phyloP scores from a whole-genome alignment of 2,329 filamentous ascomycete genomes.

The Alternaria brassicae region DNA sequence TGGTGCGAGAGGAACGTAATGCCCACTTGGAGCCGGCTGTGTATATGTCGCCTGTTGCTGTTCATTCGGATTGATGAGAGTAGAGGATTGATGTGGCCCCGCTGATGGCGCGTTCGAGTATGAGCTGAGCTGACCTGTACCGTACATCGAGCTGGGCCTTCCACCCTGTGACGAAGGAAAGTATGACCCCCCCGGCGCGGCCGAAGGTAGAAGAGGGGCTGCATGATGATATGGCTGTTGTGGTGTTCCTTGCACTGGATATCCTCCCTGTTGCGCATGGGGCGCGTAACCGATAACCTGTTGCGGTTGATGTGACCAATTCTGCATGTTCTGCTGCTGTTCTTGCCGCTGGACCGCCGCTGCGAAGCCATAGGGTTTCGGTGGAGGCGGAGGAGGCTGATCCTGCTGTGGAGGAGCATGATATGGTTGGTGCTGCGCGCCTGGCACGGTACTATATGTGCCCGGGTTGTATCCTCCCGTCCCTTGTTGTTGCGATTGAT shows the following conservation, averaged over 20 bases:
- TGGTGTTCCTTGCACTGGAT: conserved; percentile 25
- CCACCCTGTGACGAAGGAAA: conserved; percentile 38
- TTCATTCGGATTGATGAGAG: conserved; percentile 41
- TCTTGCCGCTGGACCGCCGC: conserved; percentile 34
- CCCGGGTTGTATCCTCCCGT: conserved; percentile 42
- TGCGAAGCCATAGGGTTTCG: conserved; percentile 46
- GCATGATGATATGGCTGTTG: conserved; percentile 40
- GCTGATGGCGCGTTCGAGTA: conserved; percentile 22
- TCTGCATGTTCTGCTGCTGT: conserved; percentile 21
- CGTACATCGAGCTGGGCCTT: conserved; percentile 41
- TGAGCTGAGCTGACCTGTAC: conserved; percentile 28
- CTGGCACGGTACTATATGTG: conserved; percentile 44
- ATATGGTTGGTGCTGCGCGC: conserved; percentile 28
- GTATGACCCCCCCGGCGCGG: conserved; percentile 42
- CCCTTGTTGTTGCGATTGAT: conserved; percentile 32
- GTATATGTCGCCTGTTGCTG: conserved; percentile 45
- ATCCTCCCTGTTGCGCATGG: conserved; percentile 38
- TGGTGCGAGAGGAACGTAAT: conserved; percentile 46
- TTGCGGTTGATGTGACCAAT: conserved; percentile 31
- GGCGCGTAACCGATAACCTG: conserved; percentile 26
- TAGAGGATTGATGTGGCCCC: conserved; percentile 25
- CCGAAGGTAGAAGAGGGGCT: conserved; percentile 39
- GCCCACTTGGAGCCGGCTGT: conserved; percentile 31
- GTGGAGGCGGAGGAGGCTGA: conserved; percentile 46
- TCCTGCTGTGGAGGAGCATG: conserved; percentile 38